phyloP scores from a whole-genome alignment of 306 rosid species.

The Vachellia pachyceras region DNA sequence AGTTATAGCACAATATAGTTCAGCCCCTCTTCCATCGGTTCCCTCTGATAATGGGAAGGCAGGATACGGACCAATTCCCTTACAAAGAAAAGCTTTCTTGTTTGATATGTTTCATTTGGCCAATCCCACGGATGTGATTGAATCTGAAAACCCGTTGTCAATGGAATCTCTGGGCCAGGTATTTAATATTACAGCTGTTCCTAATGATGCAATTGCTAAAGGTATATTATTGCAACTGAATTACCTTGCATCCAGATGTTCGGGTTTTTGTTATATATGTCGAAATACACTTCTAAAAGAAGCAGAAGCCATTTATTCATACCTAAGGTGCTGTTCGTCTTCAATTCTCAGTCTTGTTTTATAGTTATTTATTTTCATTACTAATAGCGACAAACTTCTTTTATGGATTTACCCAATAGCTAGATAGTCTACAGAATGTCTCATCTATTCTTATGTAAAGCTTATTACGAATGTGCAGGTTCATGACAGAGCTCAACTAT shows the following conservation, averaged over 20 bases:
- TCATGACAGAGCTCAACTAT: conserved; percentile 96
- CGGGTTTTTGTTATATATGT: conserved; percentile 73
- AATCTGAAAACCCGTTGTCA: conserved; percentile 74
- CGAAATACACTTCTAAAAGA: conserved; percentile 61
- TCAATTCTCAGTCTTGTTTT: conserved; percentile 21
- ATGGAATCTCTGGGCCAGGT: conserved; percentile 94
- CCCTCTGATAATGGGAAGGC: conserved; percentile 68
- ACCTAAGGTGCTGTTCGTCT: conserved; percentile 58
- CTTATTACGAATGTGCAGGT: conserved; percentile 61
- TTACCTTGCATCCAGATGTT: conserved; percentile 66
- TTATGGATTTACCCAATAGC: conserved; percentile 14
- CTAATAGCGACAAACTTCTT: conserved; percentile 6
- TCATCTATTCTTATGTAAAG: conserved; percentile 18
- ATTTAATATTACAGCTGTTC: conserved; percentile 22
- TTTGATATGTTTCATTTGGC: conserved; percentile 62
- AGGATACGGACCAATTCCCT: conserved; percentile 70
- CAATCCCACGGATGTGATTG: conserved; percentile 48
- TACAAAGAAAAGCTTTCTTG: conserved; percentile 53
- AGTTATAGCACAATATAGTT: conserved; percentile 66
- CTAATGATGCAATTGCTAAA: conserved; percentile 32
- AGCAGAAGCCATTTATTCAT: conserved; percentile 58
- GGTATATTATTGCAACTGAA: conserved; percentile 36
- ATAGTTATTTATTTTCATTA: conserved; percentile 10
- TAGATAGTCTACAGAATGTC: conserved; percentile 14
- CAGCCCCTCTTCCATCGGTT: conserved; percentile 63